phyloP scores from a whole-genome alignment of 805 yeast genomes.

The Candida hungchunana region DNA sequence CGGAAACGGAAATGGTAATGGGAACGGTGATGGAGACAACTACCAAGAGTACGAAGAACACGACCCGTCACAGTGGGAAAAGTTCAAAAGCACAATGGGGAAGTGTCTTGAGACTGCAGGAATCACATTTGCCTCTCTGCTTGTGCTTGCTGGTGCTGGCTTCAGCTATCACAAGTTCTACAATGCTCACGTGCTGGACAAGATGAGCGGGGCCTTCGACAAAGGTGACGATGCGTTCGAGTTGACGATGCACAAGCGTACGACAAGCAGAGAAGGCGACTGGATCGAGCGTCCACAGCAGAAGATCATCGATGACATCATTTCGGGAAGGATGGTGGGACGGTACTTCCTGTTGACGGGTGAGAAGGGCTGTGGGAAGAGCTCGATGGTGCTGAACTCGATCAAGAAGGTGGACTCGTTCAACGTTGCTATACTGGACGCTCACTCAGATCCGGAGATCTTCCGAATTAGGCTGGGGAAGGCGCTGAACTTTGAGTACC shows the following conservation, averaged over 20 bases:
- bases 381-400: constrained; percentile 68
- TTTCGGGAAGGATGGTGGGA: constrained; percentile 60
- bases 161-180: constrained; percentile 63
- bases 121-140: constrained; percentile 64
- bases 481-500: constrained; percentile 67
- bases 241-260: constrained; percentile 45
- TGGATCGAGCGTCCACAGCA: constrained; percentile 79
- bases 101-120: constrained; percentile 66
- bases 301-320: constrained; percentile 54
- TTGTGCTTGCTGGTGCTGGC: constrained; percentile 70
- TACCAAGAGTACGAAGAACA: constrained; percentile 14
- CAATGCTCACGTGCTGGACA: constrained; percentile 51
- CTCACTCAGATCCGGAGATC: constrained; percentile 82
- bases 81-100: constrained; percentile 14
- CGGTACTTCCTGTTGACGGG: constrained; percentile 71
- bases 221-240: constrained; percentile 63
- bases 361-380: constrained; percentile 85
- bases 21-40: constrained; percentile 8
- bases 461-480: constrained; percentile 72
- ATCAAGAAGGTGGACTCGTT: constrained; percentile 58
- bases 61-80: constrained; percentile 16
- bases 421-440: constrained; percentile 70
- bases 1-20: neutral
- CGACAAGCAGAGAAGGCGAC: constrained; percentile 36
- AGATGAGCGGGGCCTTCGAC: constrained; percentile 64